Evolutionary conservation across 2,329 filamentous ascomycete genomes (phyloP), one percentile per base, ranked within the genome.

Genomic region (Aspergillus sp.): DNA sequence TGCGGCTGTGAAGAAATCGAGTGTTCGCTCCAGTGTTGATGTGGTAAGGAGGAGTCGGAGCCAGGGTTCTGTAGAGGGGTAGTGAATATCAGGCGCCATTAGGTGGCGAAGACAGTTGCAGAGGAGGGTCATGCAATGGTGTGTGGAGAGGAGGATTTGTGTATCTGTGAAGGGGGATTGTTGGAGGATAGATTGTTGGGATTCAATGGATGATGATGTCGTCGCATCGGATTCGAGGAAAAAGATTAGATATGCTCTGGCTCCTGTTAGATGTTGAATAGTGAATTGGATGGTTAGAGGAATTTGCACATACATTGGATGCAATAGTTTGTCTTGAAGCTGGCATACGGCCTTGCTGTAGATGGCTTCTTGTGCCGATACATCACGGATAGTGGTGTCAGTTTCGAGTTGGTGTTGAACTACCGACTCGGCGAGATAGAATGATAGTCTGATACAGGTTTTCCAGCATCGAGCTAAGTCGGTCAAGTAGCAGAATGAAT

Each of bases 381-480:
- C 60, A 1, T 46, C 45, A 59, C 53, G 59, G 13, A 56, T 41
- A 15, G 47, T 44, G 5, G 49, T 6, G 32, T 61, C 53, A 2
- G 51, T 56, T 23, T 57, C 50, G 5, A 62, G 45, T 45, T 61
- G 58, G 38, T 59, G 52, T 2, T 48, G 52, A 33, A 61, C 50
- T 5, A 52, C 48, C 38, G 60, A 52, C 15, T 57, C 56, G 12
- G 60, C 58, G 13, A 62, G 43, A 23, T 61, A 53, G 41, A 57
- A 57, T n/a, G 58, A 61, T 2, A 62, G 49, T 13, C 50, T 50
- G 41, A 62, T 51, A 20, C 60, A 62, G 7, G 60, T 62, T 22
- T 30, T 44, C 60, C 60, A 62, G 44, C 59, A 62, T 33, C 56
- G 48, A 13, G 49, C 52, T 2, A 62, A 46, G 33, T 61, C 58